phyloP scores from a whole-genome alignment of 306 rosid species.

The Acacia acuminata region DNA sequence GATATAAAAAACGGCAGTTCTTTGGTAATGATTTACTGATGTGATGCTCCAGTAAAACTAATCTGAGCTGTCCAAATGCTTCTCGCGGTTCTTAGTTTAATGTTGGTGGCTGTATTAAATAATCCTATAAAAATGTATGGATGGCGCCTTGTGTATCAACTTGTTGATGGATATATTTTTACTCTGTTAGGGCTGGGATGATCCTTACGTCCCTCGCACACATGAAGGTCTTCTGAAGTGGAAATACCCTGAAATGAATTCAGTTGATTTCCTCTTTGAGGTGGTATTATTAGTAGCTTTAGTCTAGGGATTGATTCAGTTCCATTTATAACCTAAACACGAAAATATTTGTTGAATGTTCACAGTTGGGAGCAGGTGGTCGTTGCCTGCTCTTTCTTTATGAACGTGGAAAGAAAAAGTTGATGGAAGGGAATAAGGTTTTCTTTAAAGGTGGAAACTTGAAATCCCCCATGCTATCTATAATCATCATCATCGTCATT shows the following conservation, averaged over 20 bases:
- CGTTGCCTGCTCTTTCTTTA: slow-evolving; percentile 63
- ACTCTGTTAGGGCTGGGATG: slow-evolving; percentile 92
- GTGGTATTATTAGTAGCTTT: slow-evolving; percentile 48
- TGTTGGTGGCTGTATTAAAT: background rate
- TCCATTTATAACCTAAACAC: slow-evolving; percentile 18
- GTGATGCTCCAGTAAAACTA: slow-evolving; percentile 11
- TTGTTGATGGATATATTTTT: slow-evolving; percentile 5
- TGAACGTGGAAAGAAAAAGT: slow-evolving; percentile 87
- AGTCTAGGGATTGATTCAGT: slow-evolving; percentile 22
- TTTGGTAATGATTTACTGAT: slow-evolving; percentile 19
- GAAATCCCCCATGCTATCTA: slow-evolving; percentile 12
- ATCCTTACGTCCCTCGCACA: slow-evolving; percentile 96
- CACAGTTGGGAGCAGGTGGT: slow-evolving; percentile 58
- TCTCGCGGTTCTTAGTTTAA: slow-evolving; percentile 18
- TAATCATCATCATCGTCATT: background rate
- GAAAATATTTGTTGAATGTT: slow-evolving; percentile 29
- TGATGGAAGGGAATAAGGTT: slow-evolving; percentile 77
- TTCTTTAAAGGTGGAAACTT: slow-evolving; percentile 68
- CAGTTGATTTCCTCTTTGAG: slow-evolving; percentile 92
- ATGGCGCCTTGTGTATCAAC: slow-evolving; percentile 27
- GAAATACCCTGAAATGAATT: slow-evolving; percentile 91
- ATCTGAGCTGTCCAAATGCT: background rate
- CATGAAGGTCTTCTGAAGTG: slow-evolving; percentile 98
- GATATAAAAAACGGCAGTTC: background rate
- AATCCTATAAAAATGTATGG: slow-evolving; percentile 19